Evolutionary conservation across 192 early-diverging fungal species (phyloP), one percentile per base, ranked within the genome.

Genomic region (Thoreauomyces humboldtii): DNA sequence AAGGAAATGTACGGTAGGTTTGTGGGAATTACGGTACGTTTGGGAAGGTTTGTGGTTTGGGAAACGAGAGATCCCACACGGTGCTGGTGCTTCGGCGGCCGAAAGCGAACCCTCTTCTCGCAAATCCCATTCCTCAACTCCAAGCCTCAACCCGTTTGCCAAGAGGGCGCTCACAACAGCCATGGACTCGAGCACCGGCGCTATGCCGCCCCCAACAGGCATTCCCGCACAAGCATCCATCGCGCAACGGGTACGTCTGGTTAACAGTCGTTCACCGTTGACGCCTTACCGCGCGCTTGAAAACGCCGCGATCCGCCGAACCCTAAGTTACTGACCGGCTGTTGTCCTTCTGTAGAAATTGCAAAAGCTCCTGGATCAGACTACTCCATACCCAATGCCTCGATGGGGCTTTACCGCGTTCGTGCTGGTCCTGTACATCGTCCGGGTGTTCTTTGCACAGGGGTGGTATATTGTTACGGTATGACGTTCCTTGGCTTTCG

Each of bases 381-480:
- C 81, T 46, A 92, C 93, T 19, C 92, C 95, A 41, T 88, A 86
- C 66, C 67, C 78, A 22, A 72, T 68, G 45, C 77, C 85, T 42
- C 89, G 95, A 28, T 97, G 95, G 95, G 74, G 59, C 3, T 76
- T 81, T 28, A 91, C 92, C 0, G 80, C 63, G 6, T 38, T 80
- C 2, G 54, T 85, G 17, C 32, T 90, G 50, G 28, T 92, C 6
- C 34, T 89, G 24, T 96, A 91, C 67, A 71, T 89, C 73, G 48
- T 91, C 7, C 81, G 95, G n/a, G 86, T 94, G 21, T 75, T 96
- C 37, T 45, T 81, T 28, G 86, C 86, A 11, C 87, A 94, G 67
- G 92, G 92, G n/a, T 97, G 93, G 92, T 98, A 91, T 67, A 95
- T 98, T 76, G 89, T 96, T 35, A 91, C 89, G 64, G 78, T 80